Percentiles rank a stretch among this genome's conserved stretches.
Evolutionary conservation across 495 filamentous ascomycete species (phyloP).

Genomic region (Neurospora sp.): DNA sequence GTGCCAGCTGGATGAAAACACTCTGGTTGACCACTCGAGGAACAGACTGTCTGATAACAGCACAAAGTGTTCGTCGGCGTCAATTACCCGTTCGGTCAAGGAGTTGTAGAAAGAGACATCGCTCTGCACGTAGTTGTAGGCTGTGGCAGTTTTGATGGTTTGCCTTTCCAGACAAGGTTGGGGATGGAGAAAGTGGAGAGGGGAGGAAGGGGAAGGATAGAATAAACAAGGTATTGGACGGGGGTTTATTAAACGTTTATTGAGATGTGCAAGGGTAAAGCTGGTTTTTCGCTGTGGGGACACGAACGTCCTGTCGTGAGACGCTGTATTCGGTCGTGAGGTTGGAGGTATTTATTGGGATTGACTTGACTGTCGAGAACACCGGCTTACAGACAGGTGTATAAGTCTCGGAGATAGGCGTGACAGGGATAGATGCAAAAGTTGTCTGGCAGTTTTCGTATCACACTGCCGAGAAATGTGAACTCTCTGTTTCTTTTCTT

Average conservation of each 20-base stretch:
- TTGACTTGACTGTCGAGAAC: not conserved
- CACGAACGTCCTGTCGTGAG: not conserved
- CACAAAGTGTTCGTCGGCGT: not conserved
- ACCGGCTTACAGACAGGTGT: not conserved
- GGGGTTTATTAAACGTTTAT: not conserved
- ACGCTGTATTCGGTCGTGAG: not conserved
- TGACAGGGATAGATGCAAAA: not conserved
- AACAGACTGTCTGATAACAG: slow-evolving; percentile 6
- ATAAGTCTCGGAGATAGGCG: not conserved
- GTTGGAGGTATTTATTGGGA: not conserved
- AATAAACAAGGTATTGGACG: not conserved
- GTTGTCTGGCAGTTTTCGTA: not conserved
- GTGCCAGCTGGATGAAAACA: not conserved
- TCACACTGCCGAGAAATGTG: not conserved
- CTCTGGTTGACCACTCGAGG: slow-evolving; percentile 2
- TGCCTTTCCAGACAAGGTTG: not conserved
- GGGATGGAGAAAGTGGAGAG: not conserved
- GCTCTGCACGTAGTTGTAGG: not conserved
- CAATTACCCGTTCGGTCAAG: not conserved
- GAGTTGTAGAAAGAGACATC: not conserved
- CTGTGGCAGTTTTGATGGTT: not conserved
- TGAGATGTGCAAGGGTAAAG: not conserved
- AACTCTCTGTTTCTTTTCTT: not conserved
- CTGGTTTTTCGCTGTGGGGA: not conserved
- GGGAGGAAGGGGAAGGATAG: not conserved